Base-by-base conservation (phyloP, 257 asterid species). In the Nyctanthes arbortristis region DNA sequence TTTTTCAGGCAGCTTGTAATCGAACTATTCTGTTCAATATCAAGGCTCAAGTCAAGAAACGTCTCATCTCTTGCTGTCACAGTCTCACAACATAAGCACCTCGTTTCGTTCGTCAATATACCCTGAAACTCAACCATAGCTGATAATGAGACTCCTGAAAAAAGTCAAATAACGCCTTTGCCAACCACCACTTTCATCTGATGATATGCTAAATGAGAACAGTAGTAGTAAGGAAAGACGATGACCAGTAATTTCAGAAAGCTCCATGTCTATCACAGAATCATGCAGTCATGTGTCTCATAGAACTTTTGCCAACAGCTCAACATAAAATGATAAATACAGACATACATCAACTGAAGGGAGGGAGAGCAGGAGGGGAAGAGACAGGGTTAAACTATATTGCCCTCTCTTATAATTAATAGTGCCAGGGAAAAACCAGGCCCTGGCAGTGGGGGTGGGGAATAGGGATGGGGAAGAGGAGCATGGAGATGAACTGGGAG, bases 51-150 rank as follows among this genome's bases (percentile, higher is more conserved):
- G 76, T 84, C 92, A 54, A 86, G 83, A 73, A 86, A 86, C 20
- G 89, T 80, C 68, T 86, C 92, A 74, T 86, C 89, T 70, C 89
- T 79, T 60, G 92, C 89, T 3, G 89, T 86, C 59, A 86, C 87
- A 8, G 89, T 84, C 81, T 86, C 92, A 74, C 92, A 86, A 22
- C 92, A 66, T 71, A 86, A 69, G 77, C 92, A 86, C 79, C 81
- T 76, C 5, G 92, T 84, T 78, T 86, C 92, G 31, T 84, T 86
- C 22, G 89, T 86, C 58, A 86, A 70, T 45, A 84, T 77, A 57
- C 92, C 92, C 89, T 86, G 85, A 63, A 58, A 43, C 37, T 49
- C n/a, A 52, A 43, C 39, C 7, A 60, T 39, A 32, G 70, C 67
- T 25, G 2, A 25, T 58, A 40, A 34, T 72, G 24, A 68, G 54